These are phyloP conservation scores for Acanthamoeba culbertsoni DNA, from an alignment of 208 protist species.

Conservation along the genomic window DNA sequence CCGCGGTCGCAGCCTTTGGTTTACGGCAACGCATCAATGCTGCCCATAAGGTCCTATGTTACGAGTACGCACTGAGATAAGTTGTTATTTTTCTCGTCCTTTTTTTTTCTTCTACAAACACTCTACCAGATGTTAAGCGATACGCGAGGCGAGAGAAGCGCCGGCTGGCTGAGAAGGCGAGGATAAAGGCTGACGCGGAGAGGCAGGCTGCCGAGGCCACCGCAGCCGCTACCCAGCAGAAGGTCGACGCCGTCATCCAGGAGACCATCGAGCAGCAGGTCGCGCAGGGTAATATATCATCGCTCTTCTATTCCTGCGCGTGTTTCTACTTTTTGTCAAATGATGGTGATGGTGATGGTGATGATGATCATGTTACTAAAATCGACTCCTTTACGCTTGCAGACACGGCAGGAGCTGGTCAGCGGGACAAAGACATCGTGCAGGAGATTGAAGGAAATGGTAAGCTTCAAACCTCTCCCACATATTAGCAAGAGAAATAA, in stretches of 20 bases:
- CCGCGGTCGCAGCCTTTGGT: background rate
- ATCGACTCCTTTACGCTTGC: background rate
- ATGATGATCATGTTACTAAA: too few species aligned
- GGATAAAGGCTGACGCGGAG: background rate
- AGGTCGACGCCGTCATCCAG: background rate
- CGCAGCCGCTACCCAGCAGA: background rate
- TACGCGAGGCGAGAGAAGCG: background rate
- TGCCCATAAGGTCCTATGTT: background rate
- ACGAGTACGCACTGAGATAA: background rate
- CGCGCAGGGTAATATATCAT: too few species aligned
- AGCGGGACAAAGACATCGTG: background rate
- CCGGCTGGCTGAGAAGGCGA: background rate
- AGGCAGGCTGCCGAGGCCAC: background rate
- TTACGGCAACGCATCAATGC: too few species aligned
- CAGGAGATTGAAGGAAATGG: background rate
- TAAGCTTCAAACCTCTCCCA: background rate
- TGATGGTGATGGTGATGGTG: too few species aligned
- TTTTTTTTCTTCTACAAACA: background rate
- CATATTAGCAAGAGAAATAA: too few species aligned
- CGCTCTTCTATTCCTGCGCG: background rate
- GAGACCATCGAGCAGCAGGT: background rate
- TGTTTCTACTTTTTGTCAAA: background rate
- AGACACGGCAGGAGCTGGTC: background rate
- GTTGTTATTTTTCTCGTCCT: background rate
- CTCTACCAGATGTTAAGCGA: background rate